Evolutionary conservation across 2,329 filamentous ascomycete species (phyloP).

Genomic region (Zopfia rhizophila): DNA sequence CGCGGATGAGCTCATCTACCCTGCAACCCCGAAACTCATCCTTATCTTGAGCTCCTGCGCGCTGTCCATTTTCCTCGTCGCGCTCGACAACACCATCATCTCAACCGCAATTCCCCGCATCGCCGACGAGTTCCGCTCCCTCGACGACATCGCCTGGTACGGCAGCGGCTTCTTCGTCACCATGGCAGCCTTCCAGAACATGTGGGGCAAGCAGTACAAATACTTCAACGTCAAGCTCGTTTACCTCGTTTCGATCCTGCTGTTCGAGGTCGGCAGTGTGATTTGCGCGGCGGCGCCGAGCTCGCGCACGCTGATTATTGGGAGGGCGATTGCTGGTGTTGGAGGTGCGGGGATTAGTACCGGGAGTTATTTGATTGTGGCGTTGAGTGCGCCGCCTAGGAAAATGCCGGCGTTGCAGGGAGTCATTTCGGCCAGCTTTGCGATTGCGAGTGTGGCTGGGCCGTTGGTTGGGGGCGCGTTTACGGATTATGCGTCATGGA

Average conservation of each 20-base stretch:
- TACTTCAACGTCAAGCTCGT: conserved; percentile 56
- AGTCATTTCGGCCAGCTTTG: conserved; percentile 36
- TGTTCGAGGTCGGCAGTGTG: conserved; percentile 67
- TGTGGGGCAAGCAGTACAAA: conserved; percentile 59
- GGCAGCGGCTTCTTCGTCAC: conserved; percentile 57
- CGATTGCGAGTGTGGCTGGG: conserved; percentile 45
- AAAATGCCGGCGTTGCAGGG: conserved; percentile 50
- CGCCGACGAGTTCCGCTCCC: conserved; percentile 47
- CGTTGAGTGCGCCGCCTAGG: conserved; percentile 52
- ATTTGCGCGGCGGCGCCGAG: conserved; percentile 57
- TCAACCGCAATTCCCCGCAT: conserved; percentile 51
- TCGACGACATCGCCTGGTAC: conserved; percentile 50
- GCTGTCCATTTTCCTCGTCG: conserved; percentile 39
- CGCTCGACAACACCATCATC: conserved; percentile 46
- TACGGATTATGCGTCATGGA: conserved; percentile 50
- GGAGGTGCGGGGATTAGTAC: conserved; percentile 54
- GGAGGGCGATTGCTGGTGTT: conserved; percentile 53
- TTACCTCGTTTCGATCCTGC: conserved; percentile 50
- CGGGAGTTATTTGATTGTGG: conserved; percentile 56
- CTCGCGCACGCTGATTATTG: conserved; percentile 51
- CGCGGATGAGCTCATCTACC: too few species aligned
- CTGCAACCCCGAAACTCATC: conserved; percentile 22
- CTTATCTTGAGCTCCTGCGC: conserved; percentile 40
- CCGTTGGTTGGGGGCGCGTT: conserved; percentile 54
- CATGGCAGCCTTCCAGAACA: conserved; percentile 56